A percentile compares a stretch with the other conserved stretches of the same genome.
phyloP scores from a whole-genome alignment of 1,139 yeast species.

The Protomyces gravidus region DNA sequence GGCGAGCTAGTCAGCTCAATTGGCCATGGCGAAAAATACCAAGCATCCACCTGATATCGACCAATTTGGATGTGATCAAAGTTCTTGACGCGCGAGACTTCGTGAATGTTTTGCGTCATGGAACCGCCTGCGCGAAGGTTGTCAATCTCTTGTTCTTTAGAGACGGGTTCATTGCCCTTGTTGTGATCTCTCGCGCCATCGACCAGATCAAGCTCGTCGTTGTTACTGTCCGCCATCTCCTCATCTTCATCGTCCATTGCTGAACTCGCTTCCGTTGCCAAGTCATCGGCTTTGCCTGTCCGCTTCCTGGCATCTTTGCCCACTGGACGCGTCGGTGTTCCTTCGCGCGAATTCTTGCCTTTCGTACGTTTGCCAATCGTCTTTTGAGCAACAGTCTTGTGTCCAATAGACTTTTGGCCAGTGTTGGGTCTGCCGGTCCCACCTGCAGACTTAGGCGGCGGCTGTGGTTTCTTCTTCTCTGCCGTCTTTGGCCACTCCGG shows the following conservation, averaged over 20 bases:
- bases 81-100: slow-evolving; percentile 86
- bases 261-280: slow-evolving; percentile 32
- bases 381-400: slow-evolving; percentile 1
- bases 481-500: slow-evolving; percentile 64
- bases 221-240: slow-evolving; percentile 45
- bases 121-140: slow-evolving; percentile 90
- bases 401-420: slow-evolving; percentile 36
- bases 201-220: slow-evolving; percentile 79
- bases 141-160: slow-evolving; percentile 83
- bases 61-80: slow-evolving; percentile 75
- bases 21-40: slow-evolving; percentile 98
- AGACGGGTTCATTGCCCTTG: slow-evolving; percentile 57
- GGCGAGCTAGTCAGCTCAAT: slow-evolving; percentile 89
- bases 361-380: slow-evolving; percentile 22
- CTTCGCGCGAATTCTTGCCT: slow-evolving; percentile 7
- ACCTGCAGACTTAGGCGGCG: slow-evolving; percentile 35
- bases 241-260: slow-evolving; percentile 34
- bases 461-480: slow-evolving; percentile 39
- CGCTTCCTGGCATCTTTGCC: slow-evolving; percentile 42
- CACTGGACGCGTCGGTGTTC: slow-evolving; percentile 48
- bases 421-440: slow-evolving; percentile 31
- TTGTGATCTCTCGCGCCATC: slow-evolving; percentile 41
- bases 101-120: slow-evolving; percentile 85
- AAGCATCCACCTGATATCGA: slow-evolving; percentile 88
- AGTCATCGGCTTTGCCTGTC: slow-evolving; percentile 32